Evolutionary conservation across 2,329 filamentous ascomycete species (phyloP), one percentile per base, ranked within the genome.

Genomic region (Pseudogymnoascus sp.): DNA sequence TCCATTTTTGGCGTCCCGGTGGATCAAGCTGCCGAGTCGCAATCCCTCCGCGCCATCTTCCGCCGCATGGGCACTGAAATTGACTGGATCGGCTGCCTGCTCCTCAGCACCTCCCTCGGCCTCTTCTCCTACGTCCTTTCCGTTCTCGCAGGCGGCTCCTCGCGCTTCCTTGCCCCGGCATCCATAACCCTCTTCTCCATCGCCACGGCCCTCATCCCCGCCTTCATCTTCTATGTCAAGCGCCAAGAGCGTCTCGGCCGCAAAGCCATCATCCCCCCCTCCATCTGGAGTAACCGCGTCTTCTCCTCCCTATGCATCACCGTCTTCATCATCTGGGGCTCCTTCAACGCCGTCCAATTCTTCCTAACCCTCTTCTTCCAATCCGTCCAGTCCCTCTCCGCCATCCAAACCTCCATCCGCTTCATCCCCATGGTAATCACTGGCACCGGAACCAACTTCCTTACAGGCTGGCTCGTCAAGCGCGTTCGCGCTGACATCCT

Each of bases 61-160:
- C 7, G 33, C 4, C 61, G 66, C 18, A 36, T 67, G n/a, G 62
- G 60, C 18, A 62, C 57, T 2, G 77, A 81, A 3, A 79, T 84
- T 43, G 81, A 84, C 63, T 84, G 80, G 81, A 67, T 80, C 35
- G 81, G 80, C 0, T 78, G 78, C 6, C 20, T 73, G 0, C 71
- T 82, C 25, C 74, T 76, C 3, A 78, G 75, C 63, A 70, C 74
- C 1, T 77, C 74, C 25, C 69, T 83, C 18, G 80, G 77, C 0
- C 70, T 82, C 63, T 72, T 82, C 2, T 79, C 77, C 2, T 82
- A 83, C 67, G 74, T 79, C 11, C 60, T 68, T 30, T 63, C 66
- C 9, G 60, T 67, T 18, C 60, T 66, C 6, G 61, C 65, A 2
- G 58, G 62, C 20, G 65, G 64, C 8, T 33, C 58, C 5, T 57